Percentiles rank a stretch among this genome's conserved stretches.
phyloP scores from a whole-genome alignment of 1,284 basidiomycete genomes.

The Trametes hirsuta region DNA sequence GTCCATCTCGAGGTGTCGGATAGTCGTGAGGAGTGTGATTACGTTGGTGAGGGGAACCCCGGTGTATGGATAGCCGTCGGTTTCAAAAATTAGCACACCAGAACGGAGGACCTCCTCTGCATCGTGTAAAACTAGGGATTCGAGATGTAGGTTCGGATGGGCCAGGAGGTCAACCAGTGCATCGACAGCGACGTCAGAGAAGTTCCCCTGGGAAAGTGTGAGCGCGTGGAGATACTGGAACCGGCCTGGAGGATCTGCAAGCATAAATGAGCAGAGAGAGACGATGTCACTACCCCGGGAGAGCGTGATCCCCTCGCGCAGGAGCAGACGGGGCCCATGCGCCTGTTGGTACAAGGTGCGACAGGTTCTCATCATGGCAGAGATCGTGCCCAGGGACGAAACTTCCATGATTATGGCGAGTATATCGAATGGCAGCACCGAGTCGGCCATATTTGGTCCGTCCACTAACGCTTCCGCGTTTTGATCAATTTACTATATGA shows the following conservation, averaged over 20 bases:
- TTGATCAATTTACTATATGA: too few relatives aligned
- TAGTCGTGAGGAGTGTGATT: slow-evolving; percentile 2
- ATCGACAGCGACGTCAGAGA: neutral
- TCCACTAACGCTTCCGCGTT: too few relatives aligned
- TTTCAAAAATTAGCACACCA: neutral
- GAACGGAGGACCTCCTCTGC: slow-evolving; percentile 8
- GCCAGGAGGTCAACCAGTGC: slow-evolving; percentile 1
- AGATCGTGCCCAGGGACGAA: neutral
- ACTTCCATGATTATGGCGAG: slow-evolving; percentile 10
- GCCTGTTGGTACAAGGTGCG: slow-evolving; percentile 1
- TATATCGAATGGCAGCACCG: slow-evolving; percentile 12
- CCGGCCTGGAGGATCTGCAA: neutral
- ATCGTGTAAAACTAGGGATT: slow-evolving; percentile 6
- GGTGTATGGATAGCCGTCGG: too few relatives aligned
- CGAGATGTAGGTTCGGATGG: slow-evolving; percentile 2
- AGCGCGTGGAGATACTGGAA: slow-evolving; percentile 6
- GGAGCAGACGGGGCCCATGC: slow-evolving; percentile 11
- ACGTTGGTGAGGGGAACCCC: neutral
- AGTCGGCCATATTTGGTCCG: neutral
- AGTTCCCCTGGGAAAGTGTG: neutral
- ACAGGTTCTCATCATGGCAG: slow-evolving; percentile 14
- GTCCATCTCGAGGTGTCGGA: slow-evolving; percentile 8
- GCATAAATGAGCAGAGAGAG: slow-evolving; percentile 14
- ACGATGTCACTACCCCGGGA: neutral
- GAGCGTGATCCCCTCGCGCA: slow-evolving; percentile 6